phyloP scores from a whole-genome alignment of 208 protist genomes.

The Acanthamoeba rhysodes region DNA sequence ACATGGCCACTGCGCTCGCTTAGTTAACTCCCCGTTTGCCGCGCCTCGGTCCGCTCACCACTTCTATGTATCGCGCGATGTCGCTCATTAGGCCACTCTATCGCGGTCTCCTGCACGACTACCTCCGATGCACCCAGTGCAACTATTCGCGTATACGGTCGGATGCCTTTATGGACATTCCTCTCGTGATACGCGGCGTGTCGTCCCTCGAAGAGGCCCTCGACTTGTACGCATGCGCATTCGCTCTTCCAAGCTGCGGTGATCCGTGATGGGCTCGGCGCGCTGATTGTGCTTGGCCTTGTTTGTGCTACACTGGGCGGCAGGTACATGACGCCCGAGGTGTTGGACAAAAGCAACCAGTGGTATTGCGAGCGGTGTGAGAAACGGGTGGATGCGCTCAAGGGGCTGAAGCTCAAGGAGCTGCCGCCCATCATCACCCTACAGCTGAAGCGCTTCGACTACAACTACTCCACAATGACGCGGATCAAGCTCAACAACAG shows the following conservation, averaged over 20 bases:
- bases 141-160: constrained; percentile 34
- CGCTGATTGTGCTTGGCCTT: no score
- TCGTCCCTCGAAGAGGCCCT: constrained; percentile 78
- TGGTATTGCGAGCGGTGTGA: constrained; percentile 79
- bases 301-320: background rate
- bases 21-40: background rate
- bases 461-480: constrained; percentile 83
- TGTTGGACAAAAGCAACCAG: constrained; percentile 66
- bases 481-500: constrained; percentile 85
- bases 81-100: constrained; percentile 47
- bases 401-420: constrained; percentile 80
- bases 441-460: constrained; percentile 88
- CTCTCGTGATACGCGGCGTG: constrained; percentile 55
- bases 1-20: background rate
- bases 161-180: constrained; percentile 78
- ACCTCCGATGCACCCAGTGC: constrained; percentile 68
- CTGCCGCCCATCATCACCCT: constrained; percentile 84
- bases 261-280: no score
- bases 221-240: constrained; percentile 22
- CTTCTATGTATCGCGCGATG: no score
- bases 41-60: background rate
- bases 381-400: constrained; percentile 80
- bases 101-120: constrained; percentile 58
- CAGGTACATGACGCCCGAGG: constrained; percentile 67
- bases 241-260: no score